Conservation (phyloP, 805 yeast species). For the Candida railenensis region DNA sequence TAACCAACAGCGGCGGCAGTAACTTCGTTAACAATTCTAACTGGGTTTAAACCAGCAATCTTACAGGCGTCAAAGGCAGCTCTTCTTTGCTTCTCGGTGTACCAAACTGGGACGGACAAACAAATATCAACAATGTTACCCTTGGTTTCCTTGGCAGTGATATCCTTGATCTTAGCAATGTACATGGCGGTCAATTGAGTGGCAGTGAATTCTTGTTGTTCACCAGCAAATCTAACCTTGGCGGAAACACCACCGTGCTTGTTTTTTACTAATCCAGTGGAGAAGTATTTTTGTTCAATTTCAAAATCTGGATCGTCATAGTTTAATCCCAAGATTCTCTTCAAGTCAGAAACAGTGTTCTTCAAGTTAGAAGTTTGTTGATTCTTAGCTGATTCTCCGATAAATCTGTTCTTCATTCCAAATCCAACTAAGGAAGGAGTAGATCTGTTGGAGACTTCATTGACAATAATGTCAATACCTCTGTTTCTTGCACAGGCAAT, state of each 20-base stretch:
- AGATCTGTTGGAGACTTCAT: constrained; percentile 96
- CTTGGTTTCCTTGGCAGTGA: constrained; percentile 79
- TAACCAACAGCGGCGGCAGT: constrained; percentile 99
- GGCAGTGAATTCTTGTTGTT: constrained; percentile 75
- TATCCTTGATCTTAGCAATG: constrained; percentile 83
- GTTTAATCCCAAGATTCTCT: constrained; percentile 85
- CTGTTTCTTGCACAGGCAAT: constrained; percentile 96
- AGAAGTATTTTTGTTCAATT: constrained; percentile 70
- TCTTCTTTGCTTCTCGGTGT: constrained; percentile 94
- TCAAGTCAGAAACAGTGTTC: constrained; percentile 93
- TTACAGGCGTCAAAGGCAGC: constrained; percentile 93
- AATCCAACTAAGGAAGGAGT: constrained; percentile 93
- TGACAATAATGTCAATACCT: constrained; percentile 97
- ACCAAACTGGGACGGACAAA: constrained; percentile 96
- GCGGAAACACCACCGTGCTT: constrained; percentile 77
- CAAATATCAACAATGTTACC: constrained; percentile 82
- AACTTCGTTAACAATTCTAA: constrained; percentile 94
- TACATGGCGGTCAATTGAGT: constrained; percentile 95
- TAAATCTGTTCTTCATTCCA: constrained; percentile 81
- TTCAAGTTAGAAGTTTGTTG: constrained; percentile 96
- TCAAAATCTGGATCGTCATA: constrained; percentile 74
- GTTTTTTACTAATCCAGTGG: constrained; percentile 68
- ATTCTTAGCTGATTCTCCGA: constrained; percentile 95
- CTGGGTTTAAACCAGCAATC: constrained; percentile 97
- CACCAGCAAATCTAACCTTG: constrained; percentile 80